Conservation (phyloP, 371 early-diverging fungal species). For the Syncephalastrum racemosum region DNA sequence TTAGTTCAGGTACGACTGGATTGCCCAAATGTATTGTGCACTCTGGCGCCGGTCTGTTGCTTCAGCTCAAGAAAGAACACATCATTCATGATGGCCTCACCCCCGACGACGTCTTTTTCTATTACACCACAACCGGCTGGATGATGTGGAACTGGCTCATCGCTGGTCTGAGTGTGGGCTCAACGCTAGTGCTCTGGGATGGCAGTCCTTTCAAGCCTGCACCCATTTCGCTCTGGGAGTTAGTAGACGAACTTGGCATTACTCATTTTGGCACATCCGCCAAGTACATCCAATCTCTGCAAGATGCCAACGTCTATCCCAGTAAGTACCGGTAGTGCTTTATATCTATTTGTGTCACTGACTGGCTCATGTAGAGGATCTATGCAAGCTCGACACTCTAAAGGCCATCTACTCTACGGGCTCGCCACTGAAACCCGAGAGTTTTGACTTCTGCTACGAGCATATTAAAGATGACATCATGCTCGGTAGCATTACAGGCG, state of each 20-base stretch:
- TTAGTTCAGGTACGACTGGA: conserved; percentile 97
- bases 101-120: conserved; percentile 80
- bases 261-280: conserved; percentile 95
- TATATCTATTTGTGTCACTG: neutral
- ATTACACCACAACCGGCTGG: conserved; percentile 97
- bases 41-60: conserved; percentile 87
- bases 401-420: conserved; percentile 92
- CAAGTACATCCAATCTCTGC: conserved; percentile 90
- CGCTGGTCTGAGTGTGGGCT: conserved; percentile 74
- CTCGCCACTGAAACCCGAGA: conserved; percentile 90
- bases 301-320: conserved; percentile 74
- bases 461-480: conserved; percentile 81
- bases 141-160: conserved; percentile 99
- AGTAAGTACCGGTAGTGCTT: conserved; percentile 26
- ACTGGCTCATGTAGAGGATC: conserved; percentile 26
- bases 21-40: conserved; percentile 99
- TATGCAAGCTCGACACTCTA: conserved; percentile 61
- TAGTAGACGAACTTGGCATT: conserved; percentile 75
- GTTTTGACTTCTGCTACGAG: conserved; percentile 87
- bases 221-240: conserved; percentile 74
- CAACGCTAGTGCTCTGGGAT: conserved; percentile 88
- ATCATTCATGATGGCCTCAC: conserved; percentile 81
- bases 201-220: conserved; percentile 94
- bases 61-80: conserved; percentile 95
- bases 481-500: conserved; percentile 94